Percentiles rank a stretch among this genome's conserved stretches.
phyloP scores from a whole-genome alignment of 805 yeast species.

The Candida sphagnicola region DNA sequence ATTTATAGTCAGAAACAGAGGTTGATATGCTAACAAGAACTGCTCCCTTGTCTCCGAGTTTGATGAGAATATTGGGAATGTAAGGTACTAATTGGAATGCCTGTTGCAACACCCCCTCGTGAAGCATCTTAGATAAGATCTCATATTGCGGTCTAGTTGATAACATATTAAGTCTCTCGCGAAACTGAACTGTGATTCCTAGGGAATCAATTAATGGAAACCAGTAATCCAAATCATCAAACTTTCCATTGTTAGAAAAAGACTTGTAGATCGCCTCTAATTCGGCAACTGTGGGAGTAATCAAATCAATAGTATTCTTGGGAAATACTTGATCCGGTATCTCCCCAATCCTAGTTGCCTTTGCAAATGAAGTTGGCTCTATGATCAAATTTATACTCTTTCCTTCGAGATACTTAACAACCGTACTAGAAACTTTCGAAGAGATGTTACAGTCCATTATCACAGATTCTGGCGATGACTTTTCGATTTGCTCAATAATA shows the following conservation, averaged over 20 bases:
- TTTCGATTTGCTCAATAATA: constrained; percentile 36
- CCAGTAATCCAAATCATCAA: constrained; percentile 62
- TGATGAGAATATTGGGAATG: constrained; percentile 60
- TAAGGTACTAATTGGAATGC: constrained; percentile 72
- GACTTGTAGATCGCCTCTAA: constrained; percentile 50
- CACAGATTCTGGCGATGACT: constrained; percentile 44
- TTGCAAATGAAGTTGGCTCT: constrained; percentile 77
- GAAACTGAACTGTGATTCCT: constrained; percentile 43
- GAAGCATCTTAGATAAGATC: constrained; percentile 21
- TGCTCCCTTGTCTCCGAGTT: constrained; percentile 66
- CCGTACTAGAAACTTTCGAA: constrained; percentile 30
- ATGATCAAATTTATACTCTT: constrained; percentile 35
- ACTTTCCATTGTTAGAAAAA: constrained; percentile 36
- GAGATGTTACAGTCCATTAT: constrained; percentile 71
- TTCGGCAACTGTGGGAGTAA: constrained; percentile 71
- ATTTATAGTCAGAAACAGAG: constrained; percentile 25
- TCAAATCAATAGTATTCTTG: constrained; percentile 37
- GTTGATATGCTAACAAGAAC: constrained; percentile 35
- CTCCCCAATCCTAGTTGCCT: constrained; percentile 47
- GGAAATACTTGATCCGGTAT: constrained; percentile 46
- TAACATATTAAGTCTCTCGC: constrained; percentile 41
- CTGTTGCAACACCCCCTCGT: constrained; percentile 56
- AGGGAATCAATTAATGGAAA: constrained; percentile 66
- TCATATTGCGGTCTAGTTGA: constrained; percentile 17
- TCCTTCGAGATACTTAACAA: constrained; percentile 19